phyloP scores from a whole-genome alignment of 2,329 filamentous ascomycete genomes.

The Arthroderma sp. region DNA sequence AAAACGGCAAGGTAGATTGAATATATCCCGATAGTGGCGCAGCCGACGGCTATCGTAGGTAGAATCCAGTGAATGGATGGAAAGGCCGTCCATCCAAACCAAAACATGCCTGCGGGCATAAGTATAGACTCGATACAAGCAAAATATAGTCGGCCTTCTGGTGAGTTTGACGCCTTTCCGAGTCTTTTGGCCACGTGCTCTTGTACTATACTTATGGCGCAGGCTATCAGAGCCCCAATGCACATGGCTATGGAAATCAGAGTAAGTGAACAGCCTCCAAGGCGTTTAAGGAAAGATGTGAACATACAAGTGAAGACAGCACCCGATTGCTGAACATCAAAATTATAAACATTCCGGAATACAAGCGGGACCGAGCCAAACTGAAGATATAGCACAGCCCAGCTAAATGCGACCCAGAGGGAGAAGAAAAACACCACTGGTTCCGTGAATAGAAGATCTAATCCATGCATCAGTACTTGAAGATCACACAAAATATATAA shows the following conservation, averaged over 20 bases:
- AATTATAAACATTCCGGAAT: slow-evolving; percentile 54
- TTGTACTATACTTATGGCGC: slow-evolving; percentile 56
- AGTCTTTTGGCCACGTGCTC: slow-evolving; percentile 49
- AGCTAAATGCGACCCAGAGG: slow-evolving; percentile 78
- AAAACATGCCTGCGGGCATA: slow-evolving; percentile 67
- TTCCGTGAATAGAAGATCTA: slow-evolving; percentile 46
- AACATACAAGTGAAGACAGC: slow-evolving; percentile 50
- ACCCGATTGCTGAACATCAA: slow-evolving; percentile 54
- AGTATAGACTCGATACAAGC: slow-evolving; percentile 62
- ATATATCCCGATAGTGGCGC: slow-evolving; percentile 76
- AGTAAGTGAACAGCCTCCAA: background rate
- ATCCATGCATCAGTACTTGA: background rate
- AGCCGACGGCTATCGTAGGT: slow-evolving; percentile 54
- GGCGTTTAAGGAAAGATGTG: background rate
- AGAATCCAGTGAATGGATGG: slow-evolving; percentile 56
- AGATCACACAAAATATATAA: background rate
- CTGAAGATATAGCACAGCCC: slow-evolving; percentile 77
- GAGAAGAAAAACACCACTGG: slow-evolving; percentile 62
- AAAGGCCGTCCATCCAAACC: slow-evolving; percentile 61
- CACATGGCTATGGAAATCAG: slow-evolving; percentile 43
- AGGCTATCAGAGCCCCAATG: slow-evolving; percentile 52
- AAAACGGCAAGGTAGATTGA: slow-evolving; percentile 78
- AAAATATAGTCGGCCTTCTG: slow-evolving; percentile 73
- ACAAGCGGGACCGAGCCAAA: slow-evolving; percentile 71
- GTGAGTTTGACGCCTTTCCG: slow-evolving; percentile 37